These are phyloP conservation scores for Candida andamanensis DNA, from an alignment of 805 yeast species.

Conservation along the genomic window DNA sequence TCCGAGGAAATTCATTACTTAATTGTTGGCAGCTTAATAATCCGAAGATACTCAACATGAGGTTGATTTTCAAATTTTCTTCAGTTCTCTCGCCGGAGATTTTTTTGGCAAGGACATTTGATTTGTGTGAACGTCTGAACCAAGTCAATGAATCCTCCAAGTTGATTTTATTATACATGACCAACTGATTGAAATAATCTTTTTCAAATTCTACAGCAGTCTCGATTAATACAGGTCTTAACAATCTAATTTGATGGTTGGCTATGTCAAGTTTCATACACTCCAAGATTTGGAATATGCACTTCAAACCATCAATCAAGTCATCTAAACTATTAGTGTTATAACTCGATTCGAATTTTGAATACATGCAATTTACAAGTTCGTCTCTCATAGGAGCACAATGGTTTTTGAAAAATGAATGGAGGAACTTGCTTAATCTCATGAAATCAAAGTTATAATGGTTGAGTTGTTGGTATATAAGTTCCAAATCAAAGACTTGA, in stretches of 20 bases:
- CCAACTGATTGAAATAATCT: constrained; percentile 63
- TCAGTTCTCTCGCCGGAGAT: constrained; percentile 3
- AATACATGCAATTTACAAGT: constrained; percentile 81
- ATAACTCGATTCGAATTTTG: constrained; percentile 49
- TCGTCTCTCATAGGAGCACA: constrained; percentile 95
- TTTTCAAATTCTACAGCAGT: constrained; percentile 87
- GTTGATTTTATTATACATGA: constrained; percentile 52
- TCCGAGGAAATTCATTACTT: constrained; percentile 78
- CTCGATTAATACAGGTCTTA: constrained; percentile 78
- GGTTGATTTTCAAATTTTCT: constrained; percentile 6
- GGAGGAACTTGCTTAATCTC: constrained; percentile 67
- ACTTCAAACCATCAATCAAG: constrained; percentile 71
- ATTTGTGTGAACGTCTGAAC: constrained; percentile 43
- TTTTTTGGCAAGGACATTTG: constrained; percentile 10
- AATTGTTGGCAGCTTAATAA: constrained; percentile 72
- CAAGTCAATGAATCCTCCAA: constrained; percentile 60
- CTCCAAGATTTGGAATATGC: constrained; percentile 77
- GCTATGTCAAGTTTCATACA: constrained; percentile 95
- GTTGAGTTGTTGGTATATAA: constrained; percentile 68
- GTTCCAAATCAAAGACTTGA: constrained; percentile 71
- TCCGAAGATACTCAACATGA: constrained; percentile 50
- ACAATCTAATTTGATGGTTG: constrained; percentile 83
- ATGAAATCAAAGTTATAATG: constrained; percentile 71
- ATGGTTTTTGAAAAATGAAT: constrained; percentile 74
- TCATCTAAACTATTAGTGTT: constrained; percentile 39